Percentiles rank a stretch among this genome's conserved stretches.
These are phyloP conservation scores for Hebeloma cylindrosporum DNA, from an alignment of 768 basidiomycete species.

Conservation along the genomic window DNA sequence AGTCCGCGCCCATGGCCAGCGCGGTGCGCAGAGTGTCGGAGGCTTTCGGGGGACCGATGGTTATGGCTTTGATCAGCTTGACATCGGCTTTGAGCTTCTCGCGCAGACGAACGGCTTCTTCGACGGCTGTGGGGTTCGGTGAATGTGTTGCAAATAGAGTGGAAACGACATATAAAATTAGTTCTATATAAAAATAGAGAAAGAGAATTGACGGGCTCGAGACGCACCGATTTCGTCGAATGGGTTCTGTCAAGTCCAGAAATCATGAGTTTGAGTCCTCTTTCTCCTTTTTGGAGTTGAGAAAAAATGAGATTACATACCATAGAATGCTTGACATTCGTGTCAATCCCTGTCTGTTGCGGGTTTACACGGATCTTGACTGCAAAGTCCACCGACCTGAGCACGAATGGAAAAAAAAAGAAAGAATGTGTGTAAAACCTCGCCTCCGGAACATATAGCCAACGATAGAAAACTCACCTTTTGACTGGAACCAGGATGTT, in stretches of 20 bases:
- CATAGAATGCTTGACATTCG: slow-evolving; percentile 99
- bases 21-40: slow-evolving; percentile 91
- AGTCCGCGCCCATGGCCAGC: slow-evolving; percentile 96
- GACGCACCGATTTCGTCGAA: slow-evolving; percentile 94
- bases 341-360: slow-evolving; percentile 92
- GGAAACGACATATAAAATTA: no score
- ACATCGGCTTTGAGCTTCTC: slow-evolving; percentile 76
- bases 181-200: neutral
- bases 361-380: slow-evolving; percentile 98
- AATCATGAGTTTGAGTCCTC: neutral
- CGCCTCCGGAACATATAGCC: no score
- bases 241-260: slow-evolving; percentile 66
- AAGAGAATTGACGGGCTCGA: neutral
- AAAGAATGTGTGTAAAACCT: no score
- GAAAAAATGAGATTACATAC: slow-evolving; percentile 51
- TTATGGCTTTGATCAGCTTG: slow-evolving; percentile 86
- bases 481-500: no score
- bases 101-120: slow-evolving; percentile 95
- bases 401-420: no score
- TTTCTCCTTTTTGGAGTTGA: neutral
- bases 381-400: slow-evolving; percentile 93
- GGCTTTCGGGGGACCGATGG: slow-evolving; percentile 92
- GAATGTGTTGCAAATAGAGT: neutral
- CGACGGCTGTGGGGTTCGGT: slow-evolving; percentile 64
- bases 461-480: no score